Conservation (phyloP, 2,329 filamentous ascomycete genomes). For the Didymella lethalis region DNA sequence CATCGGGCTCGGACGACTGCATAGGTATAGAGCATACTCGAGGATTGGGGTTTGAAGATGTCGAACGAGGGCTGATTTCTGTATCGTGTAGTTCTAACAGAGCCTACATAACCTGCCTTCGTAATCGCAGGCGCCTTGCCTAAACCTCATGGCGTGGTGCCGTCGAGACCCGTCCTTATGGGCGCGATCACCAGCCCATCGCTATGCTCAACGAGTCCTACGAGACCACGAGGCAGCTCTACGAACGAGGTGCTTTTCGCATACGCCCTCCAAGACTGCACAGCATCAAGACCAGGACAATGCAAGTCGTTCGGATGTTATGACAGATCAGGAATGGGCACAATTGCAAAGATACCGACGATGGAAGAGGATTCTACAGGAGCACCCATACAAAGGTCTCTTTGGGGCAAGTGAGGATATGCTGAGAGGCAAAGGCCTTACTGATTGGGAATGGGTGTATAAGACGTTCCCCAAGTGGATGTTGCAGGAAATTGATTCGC, state of each 20-base stretch:
- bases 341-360: constrained; percentile 38
- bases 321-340: constrained; percentile 44
- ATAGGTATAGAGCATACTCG: not conserved
- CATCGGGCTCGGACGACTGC: not conserved
- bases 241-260: constrained; percentile 43
- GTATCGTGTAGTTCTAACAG: not conserved
- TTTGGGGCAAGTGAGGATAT: constrained; percentile 53
- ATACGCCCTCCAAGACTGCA: constrained; percentile 27
- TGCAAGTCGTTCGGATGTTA: constrained; percentile 29
- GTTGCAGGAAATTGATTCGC: constrained; percentile 36
- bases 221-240: constrained; percentile 35
- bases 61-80: not conserved
- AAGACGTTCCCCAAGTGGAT: constrained; percentile 45
- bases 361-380: constrained; percentile 46
- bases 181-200: constrained; percentile 33
- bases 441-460: constrained; percentile 43
- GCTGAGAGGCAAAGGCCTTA: constrained; percentile 43
- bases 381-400: constrained; percentile 54
- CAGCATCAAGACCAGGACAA: constrained; percentile 35
- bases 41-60: no score
- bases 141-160: constrained; percentile 31
- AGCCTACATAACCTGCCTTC: not conserved
- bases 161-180: constrained; percentile 39
- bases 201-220: constrained; percentile 33
- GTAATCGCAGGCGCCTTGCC: not conserved